Evolutionary conservation across 352 stramenopile species (phyloP).

Genomic region (Pythium myriotylum): DNA sequence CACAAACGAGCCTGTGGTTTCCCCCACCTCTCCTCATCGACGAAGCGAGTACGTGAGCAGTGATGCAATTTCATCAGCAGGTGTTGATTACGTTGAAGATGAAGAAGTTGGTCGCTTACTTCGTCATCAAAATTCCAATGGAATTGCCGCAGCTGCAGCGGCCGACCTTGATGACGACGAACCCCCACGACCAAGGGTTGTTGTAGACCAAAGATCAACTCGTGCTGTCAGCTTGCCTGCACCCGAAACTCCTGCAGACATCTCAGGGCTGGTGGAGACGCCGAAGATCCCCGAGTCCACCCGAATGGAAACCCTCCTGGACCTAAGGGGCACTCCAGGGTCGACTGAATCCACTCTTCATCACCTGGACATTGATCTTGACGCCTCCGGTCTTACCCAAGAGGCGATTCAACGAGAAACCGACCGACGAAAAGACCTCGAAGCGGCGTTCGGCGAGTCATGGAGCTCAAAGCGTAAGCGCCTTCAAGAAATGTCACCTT

Average conservation of each 20-base stretch:
- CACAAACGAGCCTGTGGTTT: slow-evolving; percentile 49
- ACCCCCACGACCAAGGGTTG: not conserved
- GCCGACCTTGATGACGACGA: slow-evolving; percentile 39
- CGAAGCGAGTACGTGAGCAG: slow-evolving; percentile 38
- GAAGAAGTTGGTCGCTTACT: slow-evolving; percentile 80
- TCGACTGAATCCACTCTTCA: slow-evolving; percentile 22
- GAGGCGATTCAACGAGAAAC: slow-evolving; percentile 85
- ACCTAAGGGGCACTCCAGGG: slow-evolving; percentile 30
- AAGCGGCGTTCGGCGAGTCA: slow-evolving; percentile 94
- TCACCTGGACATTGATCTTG: slow-evolving; percentile 64
- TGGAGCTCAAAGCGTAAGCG: slow-evolving; percentile 94
- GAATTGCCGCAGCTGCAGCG: slow-evolving; percentile 28
- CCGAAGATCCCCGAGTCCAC: slow-evolving; percentile 38
- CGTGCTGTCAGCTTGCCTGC: slow-evolving; percentile 27
- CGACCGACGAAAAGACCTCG: slow-evolving; percentile 74
- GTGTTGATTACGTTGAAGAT: slow-evolving; percentile 76
- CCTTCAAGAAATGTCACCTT: slow-evolving; percentile 84
- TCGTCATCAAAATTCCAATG: slow-evolving; percentile 66
- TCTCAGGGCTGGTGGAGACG: slow-evolving; percentile 56
- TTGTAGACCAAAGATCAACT: slow-evolving; percentile 1
- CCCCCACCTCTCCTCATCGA: slow-evolving; percentile 57
- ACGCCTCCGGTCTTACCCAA: slow-evolving; percentile 57
- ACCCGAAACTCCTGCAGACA: slow-evolving; percentile 72
- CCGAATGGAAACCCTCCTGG: slow-evolving; percentile 31
- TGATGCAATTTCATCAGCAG: slow-evolving; percentile 39